Percentiles rank a stretch among this genome's conserved stretches.
Evolutionary conservation across 192 early-diverging fungal species (phyloP).

Genomic region (Coemansia sp.): DNA sequence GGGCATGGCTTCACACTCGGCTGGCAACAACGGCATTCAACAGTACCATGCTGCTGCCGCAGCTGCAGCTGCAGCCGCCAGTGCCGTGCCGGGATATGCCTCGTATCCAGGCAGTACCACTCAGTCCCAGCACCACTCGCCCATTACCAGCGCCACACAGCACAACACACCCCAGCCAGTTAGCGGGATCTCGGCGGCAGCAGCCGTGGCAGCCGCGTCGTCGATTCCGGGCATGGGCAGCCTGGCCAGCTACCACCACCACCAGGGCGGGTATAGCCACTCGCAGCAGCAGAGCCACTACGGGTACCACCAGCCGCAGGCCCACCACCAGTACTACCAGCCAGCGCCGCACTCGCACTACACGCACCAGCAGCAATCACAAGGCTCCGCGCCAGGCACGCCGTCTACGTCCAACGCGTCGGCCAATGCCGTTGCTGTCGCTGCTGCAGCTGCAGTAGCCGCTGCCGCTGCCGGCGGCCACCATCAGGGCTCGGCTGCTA

Average conservation of each 20-base stretch:
- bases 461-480: constrained; percentile 29
- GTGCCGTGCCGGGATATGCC: constrained; percentile 37
- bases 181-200: constrained; percentile 28
- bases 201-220: constrained; percentile 28
- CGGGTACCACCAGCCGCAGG: constrained; percentile 25
- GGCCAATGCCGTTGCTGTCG: constrained; percentile 36
- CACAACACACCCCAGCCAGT: constrained; percentile 28
- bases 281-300: constrained; percentile 40
- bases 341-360: constrained; percentile 18
- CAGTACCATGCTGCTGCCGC: constrained; percentile 21
- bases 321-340: constrained; percentile 20
- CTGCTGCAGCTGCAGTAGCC: constrained; percentile 24
- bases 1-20: constrained; percentile 8
- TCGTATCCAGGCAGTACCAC: constrained; percentile 51
- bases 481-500: constrained; percentile 19
- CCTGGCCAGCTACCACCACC: constrained; percentile 54
- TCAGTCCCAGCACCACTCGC: constrained; percentile 58
- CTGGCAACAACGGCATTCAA: constrained; percentile 6
- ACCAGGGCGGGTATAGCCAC: constrained; percentile 35
- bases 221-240: constrained; percentile 41
- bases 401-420: constrained; percentile 24
- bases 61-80: constrained; percentile 15
- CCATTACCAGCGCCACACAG: constrained; percentile 27
- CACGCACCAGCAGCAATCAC: constrained; percentile 22
- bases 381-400: constrained; percentile 20